Evolutionary conservation across 306 rosid species (phyloP).

Genomic region (Sicyos edulis): DNA sequence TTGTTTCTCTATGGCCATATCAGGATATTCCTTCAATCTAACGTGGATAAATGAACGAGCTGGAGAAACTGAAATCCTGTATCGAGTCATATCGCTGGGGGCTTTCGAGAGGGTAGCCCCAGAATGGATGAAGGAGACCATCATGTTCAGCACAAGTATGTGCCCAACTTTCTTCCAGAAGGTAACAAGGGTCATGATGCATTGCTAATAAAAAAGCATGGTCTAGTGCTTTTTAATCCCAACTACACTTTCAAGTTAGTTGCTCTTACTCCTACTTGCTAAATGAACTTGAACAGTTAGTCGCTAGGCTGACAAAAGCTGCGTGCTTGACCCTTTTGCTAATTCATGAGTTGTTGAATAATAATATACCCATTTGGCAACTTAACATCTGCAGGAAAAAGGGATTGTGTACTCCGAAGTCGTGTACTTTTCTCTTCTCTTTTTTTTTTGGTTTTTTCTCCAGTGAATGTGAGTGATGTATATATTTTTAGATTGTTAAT

Average conservation of each 20-base stretch:
- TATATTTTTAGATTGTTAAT: background rate
- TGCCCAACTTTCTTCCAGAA: constrained; percentile 72
- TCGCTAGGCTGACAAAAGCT: background rate
- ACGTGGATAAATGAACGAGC: constrained; percentile 49
- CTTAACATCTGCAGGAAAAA: too few relatives aligned
- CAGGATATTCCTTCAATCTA: constrained; percentile 56
- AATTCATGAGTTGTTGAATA: background rate
- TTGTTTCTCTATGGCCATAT: too few relatives aligned
- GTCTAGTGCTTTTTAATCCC: background rate
- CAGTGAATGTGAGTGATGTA: background rate
- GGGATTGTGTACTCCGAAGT: background rate
- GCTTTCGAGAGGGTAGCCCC: constrained; percentile 83
- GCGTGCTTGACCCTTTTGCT: background rate
- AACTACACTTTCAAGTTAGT: background rate
- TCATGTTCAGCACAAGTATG: constrained; percentile 80
- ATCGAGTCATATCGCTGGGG: constrained; percentile 60
- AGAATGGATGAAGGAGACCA: constrained; percentile 85
- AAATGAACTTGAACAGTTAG: background rate
- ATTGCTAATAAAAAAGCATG: constrained; percentile 10
- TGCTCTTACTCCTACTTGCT: background rate
- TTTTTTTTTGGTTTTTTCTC: background rate
- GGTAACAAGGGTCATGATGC: constrained; percentile 49
- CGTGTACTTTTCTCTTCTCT: background rate
- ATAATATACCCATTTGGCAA: background rate
- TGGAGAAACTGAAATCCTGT: constrained; percentile 55